Conservation (phyloP, 768 basidiomycete species). For the Terana coerulea region DNA sequence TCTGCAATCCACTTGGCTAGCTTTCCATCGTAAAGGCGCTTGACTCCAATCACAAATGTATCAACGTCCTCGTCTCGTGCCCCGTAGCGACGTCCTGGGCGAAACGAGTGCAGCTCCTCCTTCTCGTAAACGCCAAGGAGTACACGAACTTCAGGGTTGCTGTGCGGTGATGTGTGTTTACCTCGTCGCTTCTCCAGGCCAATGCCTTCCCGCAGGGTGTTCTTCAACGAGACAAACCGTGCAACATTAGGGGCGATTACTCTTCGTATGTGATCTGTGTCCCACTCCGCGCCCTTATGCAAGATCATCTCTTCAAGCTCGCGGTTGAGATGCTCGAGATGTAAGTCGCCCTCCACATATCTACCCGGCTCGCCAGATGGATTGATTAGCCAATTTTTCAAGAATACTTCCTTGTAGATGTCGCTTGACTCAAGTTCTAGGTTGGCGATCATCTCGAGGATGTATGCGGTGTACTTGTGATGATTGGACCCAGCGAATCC, state of each 20-base stretch:
- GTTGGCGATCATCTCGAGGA: conserved; percentile 28
- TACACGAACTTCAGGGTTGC: conserved; percentile 13
- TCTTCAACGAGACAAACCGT: conserved; percentile 21
- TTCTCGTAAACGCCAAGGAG: conserved; percentile 18
- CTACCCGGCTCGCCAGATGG: conserved; percentile 21
- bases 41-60: not conserved
- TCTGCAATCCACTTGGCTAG: not conserved
- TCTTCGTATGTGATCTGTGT: conserved; percentile 18
- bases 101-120: conserved; percentile 20
- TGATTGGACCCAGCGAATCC: conserved; percentile 32
- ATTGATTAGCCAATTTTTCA: conserved; percentile 25
- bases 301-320: conserved; percentile 19
- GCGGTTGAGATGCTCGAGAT: conserved; percentile 26
- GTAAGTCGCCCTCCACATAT: conserved; percentile 26
- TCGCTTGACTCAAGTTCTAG: conserved; percentile 30
- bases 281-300: conserved; percentile 21
- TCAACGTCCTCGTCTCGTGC: not conserved
- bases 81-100: conserved; percentile 7
- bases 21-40: not conserved
- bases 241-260: conserved; percentile 24
- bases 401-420: conserved; percentile 16
- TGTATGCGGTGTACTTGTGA: conserved; percentile 29
- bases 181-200: conserved; percentile 10
- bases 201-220: conserved; percentile 19
- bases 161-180: conserved; percentile 19